phyloP scores from a whole-genome alignment of 768 basidiomycete species.

The Mycena albidolilacea region DNA sequence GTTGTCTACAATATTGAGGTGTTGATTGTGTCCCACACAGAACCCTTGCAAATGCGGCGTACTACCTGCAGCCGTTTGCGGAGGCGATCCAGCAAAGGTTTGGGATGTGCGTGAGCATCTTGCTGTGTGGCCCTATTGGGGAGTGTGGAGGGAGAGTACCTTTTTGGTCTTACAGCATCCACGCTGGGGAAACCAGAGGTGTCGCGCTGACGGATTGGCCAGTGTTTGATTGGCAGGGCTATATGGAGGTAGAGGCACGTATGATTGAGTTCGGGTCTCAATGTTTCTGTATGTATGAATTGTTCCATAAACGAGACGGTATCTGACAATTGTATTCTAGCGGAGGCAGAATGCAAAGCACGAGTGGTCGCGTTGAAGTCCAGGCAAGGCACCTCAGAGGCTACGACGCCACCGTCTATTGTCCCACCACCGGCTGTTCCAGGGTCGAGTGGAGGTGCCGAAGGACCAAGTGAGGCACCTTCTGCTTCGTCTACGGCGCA shows the following conservation, averaged over 20 bases:
- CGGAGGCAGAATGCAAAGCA: neutral
- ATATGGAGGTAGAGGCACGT: neutral
- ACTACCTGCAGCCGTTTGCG: conserved; percentile 15
- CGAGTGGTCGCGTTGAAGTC: neutral
- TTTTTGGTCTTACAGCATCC: neutral
- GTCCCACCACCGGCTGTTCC: too few species aligned
- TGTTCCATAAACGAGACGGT: neutral
- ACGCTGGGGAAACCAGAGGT: neutral
- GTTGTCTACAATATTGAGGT: neutral
- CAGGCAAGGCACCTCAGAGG: neutral
- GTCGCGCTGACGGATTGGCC: neutral
- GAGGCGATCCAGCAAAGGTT: neutral
- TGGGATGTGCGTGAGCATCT: conserved; percentile 13
- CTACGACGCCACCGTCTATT: neutral
- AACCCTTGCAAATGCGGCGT: neutral
- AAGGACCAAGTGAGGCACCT: too few species aligned
- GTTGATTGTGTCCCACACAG: neutral
- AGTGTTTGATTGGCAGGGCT: neutral
- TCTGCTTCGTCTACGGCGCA: too few species aligned
- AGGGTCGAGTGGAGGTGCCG: too few species aligned
- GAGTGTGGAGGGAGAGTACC: neutral
- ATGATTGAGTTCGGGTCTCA: neutral
- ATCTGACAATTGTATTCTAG: neutral
- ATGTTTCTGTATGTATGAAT: neutral
- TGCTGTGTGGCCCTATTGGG: conserved; percentile 9